phyloP scores from a whole-genome alignment of 495 filamentous ascomycete genomes.

The Oidiodendron maius region DNA sequence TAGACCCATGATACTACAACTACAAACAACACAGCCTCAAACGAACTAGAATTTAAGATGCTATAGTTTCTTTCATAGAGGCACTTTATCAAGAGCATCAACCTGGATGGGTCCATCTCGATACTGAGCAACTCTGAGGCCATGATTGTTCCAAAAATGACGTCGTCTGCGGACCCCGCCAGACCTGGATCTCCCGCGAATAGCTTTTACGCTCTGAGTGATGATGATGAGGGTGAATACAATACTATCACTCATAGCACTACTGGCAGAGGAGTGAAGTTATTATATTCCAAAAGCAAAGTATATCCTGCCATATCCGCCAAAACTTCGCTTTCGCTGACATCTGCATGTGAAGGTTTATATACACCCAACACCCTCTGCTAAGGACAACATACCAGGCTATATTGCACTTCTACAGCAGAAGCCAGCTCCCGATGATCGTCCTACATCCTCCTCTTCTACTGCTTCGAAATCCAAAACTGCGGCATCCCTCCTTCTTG shows the following conservation, averaged over 20 bases:
- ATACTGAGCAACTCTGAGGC: no score
- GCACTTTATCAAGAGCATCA: conserved; percentile 7
- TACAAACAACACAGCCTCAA: no score
- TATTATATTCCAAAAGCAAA: conserved; percentile 97
- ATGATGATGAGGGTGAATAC: conserved; percentile 93
- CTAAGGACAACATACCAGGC: conserved; percentile 94
- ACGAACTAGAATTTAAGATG: conserved; percentile 15
- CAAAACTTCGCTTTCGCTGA: no score
- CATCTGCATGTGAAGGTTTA: conserved; percentile 63
- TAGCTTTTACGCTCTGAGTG: conserved; percentile 94
- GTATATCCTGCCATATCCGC: conserved; percentile 29
- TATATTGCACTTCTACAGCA: conserved; percentile 94
- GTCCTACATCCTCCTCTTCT: conserved; percentile 48
- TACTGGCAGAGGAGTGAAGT: conserved; percentile 80
- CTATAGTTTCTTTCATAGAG: conserved; percentile 1
- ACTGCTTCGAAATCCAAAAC: conserved; percentile 28
- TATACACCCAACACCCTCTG: conserved; percentile 88
- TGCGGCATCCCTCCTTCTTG: conserved; percentile 66
- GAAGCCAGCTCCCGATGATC: conserved; percentile 48
- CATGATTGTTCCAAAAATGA: conserved; percentile 12
- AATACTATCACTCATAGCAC: conserved; percentile 85
- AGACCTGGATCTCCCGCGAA: conserved; percentile 62
- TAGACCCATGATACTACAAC: neutral
- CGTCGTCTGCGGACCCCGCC: conserved; percentile 13
- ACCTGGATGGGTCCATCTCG: no score